A percentile compares a stretch with the other conserved stretches of the same genome.
phyloP scores from a whole-genome alignment of 176 grass and related monocot species.

The Oryza brachyantha region DNA sequence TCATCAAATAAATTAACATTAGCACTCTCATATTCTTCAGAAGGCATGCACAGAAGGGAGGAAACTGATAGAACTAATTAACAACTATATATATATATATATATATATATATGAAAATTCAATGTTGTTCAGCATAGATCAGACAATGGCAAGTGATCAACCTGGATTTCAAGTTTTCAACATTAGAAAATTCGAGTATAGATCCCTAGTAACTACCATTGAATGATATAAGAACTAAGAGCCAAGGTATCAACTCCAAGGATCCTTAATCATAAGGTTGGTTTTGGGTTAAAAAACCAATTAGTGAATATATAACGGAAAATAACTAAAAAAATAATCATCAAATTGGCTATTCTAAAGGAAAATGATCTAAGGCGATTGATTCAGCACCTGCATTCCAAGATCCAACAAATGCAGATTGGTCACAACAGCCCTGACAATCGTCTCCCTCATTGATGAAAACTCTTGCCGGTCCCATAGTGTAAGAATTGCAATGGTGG shows the following conservation, averaged over 20 bases:
- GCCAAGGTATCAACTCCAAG: background rate
- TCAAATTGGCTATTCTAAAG: background rate
- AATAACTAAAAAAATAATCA: constrained; percentile 2
- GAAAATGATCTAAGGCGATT: background rate
- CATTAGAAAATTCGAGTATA: background rate
- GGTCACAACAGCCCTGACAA: constrained; percentile 88
- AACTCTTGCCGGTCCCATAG: constrained; percentile 95
- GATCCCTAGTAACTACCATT: background rate
- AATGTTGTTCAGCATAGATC: background rate
- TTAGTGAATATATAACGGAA: background rate
- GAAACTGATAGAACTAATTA: background rate
- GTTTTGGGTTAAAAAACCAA: background rate
- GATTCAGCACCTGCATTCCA: constrained; percentile 74
- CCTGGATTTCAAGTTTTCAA: constrained; percentile 23
- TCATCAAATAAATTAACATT: constrained; percentile 10
- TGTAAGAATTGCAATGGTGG: constrained; percentile 87
- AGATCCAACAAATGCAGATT: constrained; percentile 99
- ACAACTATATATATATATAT: too few species aligned
- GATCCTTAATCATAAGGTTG: background rate
- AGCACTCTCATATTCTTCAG: background rate
- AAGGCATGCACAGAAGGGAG: constrained; percentile 19
- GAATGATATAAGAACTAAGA: background rate
- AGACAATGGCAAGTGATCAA: background rate
- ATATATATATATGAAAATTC: background rate
- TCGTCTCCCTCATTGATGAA: constrained; percentile 93